phyloP scores from a whole-genome alignment of 805 yeast species.

The Candida arabinofermentans region DNA sequence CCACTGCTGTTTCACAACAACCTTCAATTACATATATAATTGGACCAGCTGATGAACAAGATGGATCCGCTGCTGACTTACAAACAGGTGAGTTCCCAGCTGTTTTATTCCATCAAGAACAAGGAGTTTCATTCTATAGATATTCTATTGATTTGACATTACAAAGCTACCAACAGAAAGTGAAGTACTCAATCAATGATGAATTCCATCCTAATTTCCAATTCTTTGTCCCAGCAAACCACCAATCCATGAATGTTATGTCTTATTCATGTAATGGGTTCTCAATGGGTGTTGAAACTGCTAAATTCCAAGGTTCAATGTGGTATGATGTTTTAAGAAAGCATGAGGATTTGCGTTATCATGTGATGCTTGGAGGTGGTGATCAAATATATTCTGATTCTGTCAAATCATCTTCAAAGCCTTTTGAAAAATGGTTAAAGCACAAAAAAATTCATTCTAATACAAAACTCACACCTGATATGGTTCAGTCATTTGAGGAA shows the following conservation, averaged over 20 bases:
- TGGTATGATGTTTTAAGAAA: slow-evolving; percentile 82
- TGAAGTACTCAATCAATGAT: slow-evolving; percentile 58
- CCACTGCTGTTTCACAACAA: not conserved
- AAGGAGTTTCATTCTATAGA: slow-evolving; percentile 60
- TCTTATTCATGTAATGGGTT: slow-evolving; percentile 92
- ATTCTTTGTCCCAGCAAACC: slow-evolving; percentile 63
- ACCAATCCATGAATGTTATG: slow-evolving; percentile 73
- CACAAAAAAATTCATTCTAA: slow-evolving; percentile 44
- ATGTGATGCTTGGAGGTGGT: slow-evolving; percentile 97
- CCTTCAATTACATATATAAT: slow-evolving; percentile 33
- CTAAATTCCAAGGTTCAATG: slow-evolving; percentile 63
- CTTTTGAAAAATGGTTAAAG: slow-evolving; percentile 59
- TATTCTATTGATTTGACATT: slow-evolving; percentile 53
- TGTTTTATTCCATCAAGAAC: slow-evolving; percentile 37
- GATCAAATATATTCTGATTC: slow-evolving; percentile 92
- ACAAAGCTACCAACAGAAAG: slow-evolving; percentile 49
- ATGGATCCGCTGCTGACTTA: slow-evolving; percentile 7
- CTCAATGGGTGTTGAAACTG: slow-evolving; percentile 66
- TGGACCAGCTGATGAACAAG: slow-evolving; percentile 30
- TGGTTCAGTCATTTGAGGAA: slow-evolving; percentile 50
- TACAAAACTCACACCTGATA: slow-evolving; percentile 41
- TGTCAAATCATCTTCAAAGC: slow-evolving; percentile 54
- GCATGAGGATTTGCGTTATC: slow-evolving; percentile 62
- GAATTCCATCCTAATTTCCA: slow-evolving; percentile 39
- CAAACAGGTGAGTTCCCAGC: slow-evolving; percentile 45